A percentile compares a stretch with the other conserved stretches of the same genome.
These are phyloP conservation scores for Backusella parvicylindrica DNA, from an alignment of 192 early-diverging fungal species.

Conservation along the genomic window DNA sequence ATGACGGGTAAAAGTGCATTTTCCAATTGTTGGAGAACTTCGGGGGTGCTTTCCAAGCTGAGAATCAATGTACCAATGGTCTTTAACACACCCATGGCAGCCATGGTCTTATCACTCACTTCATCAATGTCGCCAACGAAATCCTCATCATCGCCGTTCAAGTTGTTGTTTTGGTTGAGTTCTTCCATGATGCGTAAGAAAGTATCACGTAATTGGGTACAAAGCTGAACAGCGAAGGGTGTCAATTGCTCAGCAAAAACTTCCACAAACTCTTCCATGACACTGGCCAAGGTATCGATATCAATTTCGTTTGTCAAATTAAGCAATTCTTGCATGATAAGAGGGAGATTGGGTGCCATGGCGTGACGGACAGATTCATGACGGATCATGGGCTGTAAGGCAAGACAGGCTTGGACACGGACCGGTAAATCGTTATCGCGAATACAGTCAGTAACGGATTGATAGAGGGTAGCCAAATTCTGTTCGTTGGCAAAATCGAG, in stretches of 20 bases:
- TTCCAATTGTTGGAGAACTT: constrained; percentile 80
- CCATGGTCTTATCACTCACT: constrained; percentile 81
- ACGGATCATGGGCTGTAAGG: constrained; percentile 75
- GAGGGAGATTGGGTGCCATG: constrained; percentile 75
- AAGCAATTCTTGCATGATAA: constrained; percentile 85
- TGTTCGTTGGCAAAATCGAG: constrained; percentile 56
- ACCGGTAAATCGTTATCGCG: constrained; percentile 84
- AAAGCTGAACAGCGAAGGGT: constrained; percentile 91
- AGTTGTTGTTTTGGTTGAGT: constrained; percentile 47
- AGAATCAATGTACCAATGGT: constrained; percentile 86
- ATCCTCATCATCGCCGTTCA: constrained; percentile 39
- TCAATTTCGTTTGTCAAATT: constrained; percentile 91
- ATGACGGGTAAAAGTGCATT: constrained; percentile 74
- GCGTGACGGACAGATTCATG: constrained; percentile 68
- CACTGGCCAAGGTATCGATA: constrained; percentile 80
- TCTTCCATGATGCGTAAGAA: constrained; percentile 84
- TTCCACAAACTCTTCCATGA: constrained; percentile 91
- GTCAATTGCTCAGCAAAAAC: constrained; percentile 86
- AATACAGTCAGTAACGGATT: constrained; percentile 59
- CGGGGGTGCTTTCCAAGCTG: constrained; percentile 78
- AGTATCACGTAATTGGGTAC: constrained; percentile 80
- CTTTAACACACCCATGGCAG: constrained; percentile 86
- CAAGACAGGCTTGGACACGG: constrained; percentile 80
- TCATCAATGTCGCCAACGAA: constrained; percentile 54
- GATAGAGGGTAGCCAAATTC: constrained; percentile 46